Percentiles rank a stretch among this genome's conserved stretches.
Conservation (phyloP, 1,284 basidiomycete genomes). For the Wolfiporia cocos region DNA sequence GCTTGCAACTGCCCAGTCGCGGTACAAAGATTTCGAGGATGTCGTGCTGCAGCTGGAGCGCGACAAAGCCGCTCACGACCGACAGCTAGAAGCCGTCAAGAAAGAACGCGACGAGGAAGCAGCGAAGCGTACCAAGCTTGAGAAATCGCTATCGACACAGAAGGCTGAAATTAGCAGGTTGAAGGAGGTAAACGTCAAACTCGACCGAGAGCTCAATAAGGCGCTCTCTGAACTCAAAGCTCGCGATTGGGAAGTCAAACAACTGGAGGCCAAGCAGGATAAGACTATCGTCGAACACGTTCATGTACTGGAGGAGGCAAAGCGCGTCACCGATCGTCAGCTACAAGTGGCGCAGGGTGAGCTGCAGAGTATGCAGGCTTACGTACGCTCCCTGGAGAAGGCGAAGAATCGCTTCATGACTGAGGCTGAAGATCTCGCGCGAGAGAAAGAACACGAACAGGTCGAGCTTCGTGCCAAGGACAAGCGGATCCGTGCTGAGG, state of each 20-base stretch:
- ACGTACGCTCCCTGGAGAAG: slow-evolving; percentile 83
- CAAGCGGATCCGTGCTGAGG: slow-evolving; percentile 53
- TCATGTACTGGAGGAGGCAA: slow-evolving; percentile 95
- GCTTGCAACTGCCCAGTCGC: slow-evolving; percentile 63
- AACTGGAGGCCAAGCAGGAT: slow-evolving; percentile 84
- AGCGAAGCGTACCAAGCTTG: slow-evolving; percentile 66
- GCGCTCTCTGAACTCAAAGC: slow-evolving; percentile 75
- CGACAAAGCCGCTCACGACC: slow-evolving; percentile 70
- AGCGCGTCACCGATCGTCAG: slow-evolving; percentile 92
- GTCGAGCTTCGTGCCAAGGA: slow-evolving; percentile 62
- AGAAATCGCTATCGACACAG: slow-evolving; percentile 59
- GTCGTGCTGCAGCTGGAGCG: slow-evolving; percentile 78
- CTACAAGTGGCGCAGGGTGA: slow-evolving; percentile 78
- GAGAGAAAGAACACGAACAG: slow-evolving; percentile 74
- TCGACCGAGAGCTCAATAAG: slow-evolving; percentile 79
- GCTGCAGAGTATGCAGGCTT: slow-evolving; percentile 64
- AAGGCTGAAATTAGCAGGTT: slow-evolving; percentile 65
- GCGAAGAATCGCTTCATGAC: slow-evolving; percentile 69
- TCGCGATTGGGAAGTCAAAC: slow-evolving; percentile 82
- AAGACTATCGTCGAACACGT: slow-evolving; percentile 99
- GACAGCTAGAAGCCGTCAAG: slow-evolving; percentile 63
- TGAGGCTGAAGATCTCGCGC: slow-evolving; percentile 82
- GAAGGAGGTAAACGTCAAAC: slow-evolving; percentile 67
- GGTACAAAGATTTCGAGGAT: slow-evolving; percentile 86
- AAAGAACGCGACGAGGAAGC: slow-evolving; percentile 69